Evolutionary conservation across 805 yeast genomes (phyloP), one percentile per base, ranked within the genome.

Genomic region (Zygoascus biomembranicola): DNA sequence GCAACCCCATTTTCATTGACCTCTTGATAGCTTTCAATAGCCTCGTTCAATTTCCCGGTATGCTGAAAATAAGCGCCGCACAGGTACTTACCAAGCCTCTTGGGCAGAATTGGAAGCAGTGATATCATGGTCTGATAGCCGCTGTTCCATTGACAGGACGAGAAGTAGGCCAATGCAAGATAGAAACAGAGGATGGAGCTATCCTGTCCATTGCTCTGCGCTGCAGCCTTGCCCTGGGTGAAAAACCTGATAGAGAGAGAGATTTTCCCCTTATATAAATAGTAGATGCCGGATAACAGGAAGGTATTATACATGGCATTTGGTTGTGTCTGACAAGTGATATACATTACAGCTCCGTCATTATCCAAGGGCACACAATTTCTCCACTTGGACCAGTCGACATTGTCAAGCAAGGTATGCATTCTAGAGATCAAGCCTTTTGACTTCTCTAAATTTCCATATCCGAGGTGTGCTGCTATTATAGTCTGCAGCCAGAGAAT

Each of bases 21-120:
- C 37, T 49, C 18, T 13, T n/a, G 9, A 26, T 47, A 52, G 26
- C 23, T 13, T 16, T 46, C 13, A 13, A 8, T 16, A 9, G 55
- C 52, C 42, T 43, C n/a, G 16, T 43, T 32, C 41, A 43, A 26
- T n/a, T 43, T 39, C 5, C 52, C 52, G 5, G 48, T 48, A 6
- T 47, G 48, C 32, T 52, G 55, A 16, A 47, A 52, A 23, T 52
- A 52, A 8, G 44, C 32, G 2, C 52, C 55, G n/a, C 19, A 49
- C 26, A 52, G 49, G 26, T 52, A 52, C 18, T 44, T 42, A 32
- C 49, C 6, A 8, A 46, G 41, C 32, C 37, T 13, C 41, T 46
- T 49, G 5, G 51, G 45, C 6, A 49, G 16, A 9, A 26, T 18
- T 18, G 31, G 26, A 5, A 39, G 14, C 13, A 32, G 13, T n/a